Conservation (phyloP, 331 rosid species). For the Acacia pycnantha region DNA sequence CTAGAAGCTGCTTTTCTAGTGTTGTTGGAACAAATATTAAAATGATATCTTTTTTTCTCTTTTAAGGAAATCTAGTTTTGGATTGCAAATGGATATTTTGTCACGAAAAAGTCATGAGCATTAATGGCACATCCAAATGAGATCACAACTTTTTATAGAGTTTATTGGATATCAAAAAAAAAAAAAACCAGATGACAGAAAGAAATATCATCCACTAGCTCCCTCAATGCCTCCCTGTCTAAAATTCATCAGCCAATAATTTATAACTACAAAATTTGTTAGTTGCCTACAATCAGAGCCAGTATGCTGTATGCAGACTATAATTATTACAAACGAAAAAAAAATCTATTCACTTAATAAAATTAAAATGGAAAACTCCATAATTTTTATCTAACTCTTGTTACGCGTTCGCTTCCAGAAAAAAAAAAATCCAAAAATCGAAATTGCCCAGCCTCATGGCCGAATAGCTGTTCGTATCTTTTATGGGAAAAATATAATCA, state of each 20-base stretch:
- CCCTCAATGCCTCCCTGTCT: background rate
- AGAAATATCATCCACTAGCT: background rate
- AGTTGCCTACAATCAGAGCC: too few relatives aligned
- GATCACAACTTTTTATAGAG: slow-evolving; percentile 10
- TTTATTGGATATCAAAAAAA: background rate
- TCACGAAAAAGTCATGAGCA: slow-evolving; percentile 24
- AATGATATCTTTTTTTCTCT: background rate
- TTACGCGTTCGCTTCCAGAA: background rate
- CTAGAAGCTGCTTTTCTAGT: background rate
- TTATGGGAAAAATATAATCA: too few relatives aligned
- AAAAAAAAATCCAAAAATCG: too few relatives aligned
- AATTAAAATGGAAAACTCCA: too few relatives aligned
- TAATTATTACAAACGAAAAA: background rate
- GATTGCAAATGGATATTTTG: background rate
- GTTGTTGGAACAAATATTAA: background rate
- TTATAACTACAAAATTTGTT: background rate
- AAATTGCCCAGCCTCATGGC: too few relatives aligned
- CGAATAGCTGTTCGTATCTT: too few relatives aligned
- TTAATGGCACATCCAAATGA: slow-evolving; percentile 18
- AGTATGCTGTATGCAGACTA: too few relatives aligned
- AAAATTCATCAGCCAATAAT: background rate
- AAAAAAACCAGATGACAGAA: background rate
- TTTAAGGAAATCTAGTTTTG: background rate
- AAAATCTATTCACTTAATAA: background rate
- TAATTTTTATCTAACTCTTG: background rate